Evolutionary conservation across 345 rosid genomes (phyloP).

Genomic region (Camelina laxa): DNA sequence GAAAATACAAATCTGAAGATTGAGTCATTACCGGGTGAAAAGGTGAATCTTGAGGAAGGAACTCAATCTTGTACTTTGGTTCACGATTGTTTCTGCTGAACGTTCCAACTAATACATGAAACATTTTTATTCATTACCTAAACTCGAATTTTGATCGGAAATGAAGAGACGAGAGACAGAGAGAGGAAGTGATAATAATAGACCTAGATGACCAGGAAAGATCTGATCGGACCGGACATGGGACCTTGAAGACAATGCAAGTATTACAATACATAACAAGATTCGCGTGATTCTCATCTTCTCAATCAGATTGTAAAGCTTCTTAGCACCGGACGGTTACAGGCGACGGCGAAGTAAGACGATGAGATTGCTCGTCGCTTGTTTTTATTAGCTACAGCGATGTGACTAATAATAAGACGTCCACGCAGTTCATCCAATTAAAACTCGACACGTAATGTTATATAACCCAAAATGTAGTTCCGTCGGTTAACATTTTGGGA

Average conservation of each 20-base stretch:
- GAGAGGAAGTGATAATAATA: constrained; percentile 32
- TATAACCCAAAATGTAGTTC: not conserved
- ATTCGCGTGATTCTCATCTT: constrained; percentile 35
- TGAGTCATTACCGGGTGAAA: constrained; percentile 69
- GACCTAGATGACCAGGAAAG: constrained; percentile 69
- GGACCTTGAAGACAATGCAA: constrained; percentile 38
- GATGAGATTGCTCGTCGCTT: not conserved
- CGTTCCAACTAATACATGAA: constrained; percentile 54
- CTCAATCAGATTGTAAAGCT: not conserved
- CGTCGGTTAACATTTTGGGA: no score
- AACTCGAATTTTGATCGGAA: not conserved
- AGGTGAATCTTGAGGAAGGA: constrained; percentile 68
- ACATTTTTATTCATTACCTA: no score
- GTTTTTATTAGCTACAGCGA: not conserved
- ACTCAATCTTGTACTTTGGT: constrained; percentile 79
- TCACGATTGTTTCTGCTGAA: constrained; percentile 76
- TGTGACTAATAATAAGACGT: not conserved
- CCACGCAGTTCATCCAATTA: not conserved
- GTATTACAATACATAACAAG: constrained; percentile 37
- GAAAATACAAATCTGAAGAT: not conserved
- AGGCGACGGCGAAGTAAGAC: not conserved
- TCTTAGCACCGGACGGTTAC: not conserved
- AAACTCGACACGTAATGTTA: not conserved
- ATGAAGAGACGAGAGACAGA: not conserved
- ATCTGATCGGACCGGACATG: constrained; percentile 63